Evolutionary conservation across 2,329 filamentous ascomycete species (phyloP).

Genomic region (Fusarium sterilihyphosum): DNA sequence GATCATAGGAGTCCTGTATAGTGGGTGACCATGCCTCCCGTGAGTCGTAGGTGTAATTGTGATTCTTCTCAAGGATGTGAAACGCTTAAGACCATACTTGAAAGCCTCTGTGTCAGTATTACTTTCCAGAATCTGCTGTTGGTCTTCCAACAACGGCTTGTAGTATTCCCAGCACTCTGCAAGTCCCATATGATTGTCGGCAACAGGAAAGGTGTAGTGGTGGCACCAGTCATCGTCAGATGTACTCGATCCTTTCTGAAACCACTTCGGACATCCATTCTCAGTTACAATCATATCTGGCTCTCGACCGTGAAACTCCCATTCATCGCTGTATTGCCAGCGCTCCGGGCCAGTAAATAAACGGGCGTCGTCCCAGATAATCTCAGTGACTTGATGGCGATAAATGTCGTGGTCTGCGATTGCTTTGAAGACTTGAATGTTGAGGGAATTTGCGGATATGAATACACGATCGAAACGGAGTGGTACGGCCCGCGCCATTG

Average conservation of each 20-base stretch:
- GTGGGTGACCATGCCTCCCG: not conserved
- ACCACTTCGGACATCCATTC: not conserved
- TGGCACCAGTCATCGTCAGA: not conserved
- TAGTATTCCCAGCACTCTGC: not conserved
- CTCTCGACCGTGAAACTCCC: fast-evolving
- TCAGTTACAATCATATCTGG: not conserved
- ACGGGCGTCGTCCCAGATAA: not conserved
- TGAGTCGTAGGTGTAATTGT: not conserved
- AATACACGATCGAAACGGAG: not conserved
- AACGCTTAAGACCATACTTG: not conserved
- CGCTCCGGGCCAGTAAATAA: not conserved
- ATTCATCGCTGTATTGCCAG: not conserved
- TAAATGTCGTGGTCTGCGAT: not conserved
- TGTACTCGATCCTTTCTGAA: not conserved
- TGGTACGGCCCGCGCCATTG: not conserved
- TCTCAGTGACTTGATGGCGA: not conserved
- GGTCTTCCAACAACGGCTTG: not conserved
- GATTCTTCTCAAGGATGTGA: not conserved
- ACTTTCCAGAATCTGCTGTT: not conserved
- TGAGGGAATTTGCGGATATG: not conserved
- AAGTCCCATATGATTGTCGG: not conserved
- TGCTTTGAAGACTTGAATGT: not conserved
- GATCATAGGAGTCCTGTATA: not conserved
- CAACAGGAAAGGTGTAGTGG: not conserved
- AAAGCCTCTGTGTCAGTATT: not conserved